A percentile compares a stretch with the other conserved stretches of the same genome.
phyloP scores from a whole-genome alignment of 2,329 filamentous ascomycete genomes.

The Coniochaeta hoffmannii region DNA sequence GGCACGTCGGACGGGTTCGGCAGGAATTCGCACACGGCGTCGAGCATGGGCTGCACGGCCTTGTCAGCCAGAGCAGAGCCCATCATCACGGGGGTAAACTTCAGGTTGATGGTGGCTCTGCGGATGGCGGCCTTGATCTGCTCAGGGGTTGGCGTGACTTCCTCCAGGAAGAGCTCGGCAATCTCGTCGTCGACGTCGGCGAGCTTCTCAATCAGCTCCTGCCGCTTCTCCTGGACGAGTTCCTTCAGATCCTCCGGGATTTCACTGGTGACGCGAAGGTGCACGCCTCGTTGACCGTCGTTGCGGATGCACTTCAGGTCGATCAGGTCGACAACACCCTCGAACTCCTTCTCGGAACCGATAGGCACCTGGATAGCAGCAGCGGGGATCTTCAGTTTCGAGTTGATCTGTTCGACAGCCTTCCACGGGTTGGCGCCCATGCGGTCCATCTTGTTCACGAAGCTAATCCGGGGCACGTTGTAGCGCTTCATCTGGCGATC shows the following conservation, averaged over 20 bases:
- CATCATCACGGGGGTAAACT: constrained; percentile 95
- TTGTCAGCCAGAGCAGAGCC: constrained; percentile 93
- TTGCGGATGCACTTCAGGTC: constrained; percentile 92
- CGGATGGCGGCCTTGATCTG: constrained; percentile 93
- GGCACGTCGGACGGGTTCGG: constrained; percentile 85
- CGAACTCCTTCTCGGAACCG: constrained; percentile 82
- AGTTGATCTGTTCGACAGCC: constrained; percentile 94
- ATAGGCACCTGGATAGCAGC: constrained; percentile 94
- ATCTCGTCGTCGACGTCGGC: constrained; percentile 98
- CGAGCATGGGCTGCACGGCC: constrained; percentile 88
- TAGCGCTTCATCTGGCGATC: constrained; percentile 98
- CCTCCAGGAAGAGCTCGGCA: constrained; percentile 87
- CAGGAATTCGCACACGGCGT: constrained; percentile 92
- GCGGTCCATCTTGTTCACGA: constrained; percentile 99
- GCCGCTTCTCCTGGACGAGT: constrained; percentile 75
- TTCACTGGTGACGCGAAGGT: constrained; percentile 67
- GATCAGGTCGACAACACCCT: constrained; percentile 88
- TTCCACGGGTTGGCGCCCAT: constrained; percentile 99
- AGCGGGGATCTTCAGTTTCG: constrained; percentile 86
- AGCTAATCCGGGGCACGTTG: constrained; percentile 90
- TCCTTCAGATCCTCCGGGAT: constrained; percentile 73
- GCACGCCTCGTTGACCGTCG: constrained; percentile 74
- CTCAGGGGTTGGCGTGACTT: constrained; percentile 65
- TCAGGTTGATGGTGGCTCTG: constrained; percentile 76
- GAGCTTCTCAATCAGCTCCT: constrained; percentile 84